phyloP scores from a whole-genome alignment of 2,329 filamentous ascomycete species.

The Trichoderma polysporum region DNA sequence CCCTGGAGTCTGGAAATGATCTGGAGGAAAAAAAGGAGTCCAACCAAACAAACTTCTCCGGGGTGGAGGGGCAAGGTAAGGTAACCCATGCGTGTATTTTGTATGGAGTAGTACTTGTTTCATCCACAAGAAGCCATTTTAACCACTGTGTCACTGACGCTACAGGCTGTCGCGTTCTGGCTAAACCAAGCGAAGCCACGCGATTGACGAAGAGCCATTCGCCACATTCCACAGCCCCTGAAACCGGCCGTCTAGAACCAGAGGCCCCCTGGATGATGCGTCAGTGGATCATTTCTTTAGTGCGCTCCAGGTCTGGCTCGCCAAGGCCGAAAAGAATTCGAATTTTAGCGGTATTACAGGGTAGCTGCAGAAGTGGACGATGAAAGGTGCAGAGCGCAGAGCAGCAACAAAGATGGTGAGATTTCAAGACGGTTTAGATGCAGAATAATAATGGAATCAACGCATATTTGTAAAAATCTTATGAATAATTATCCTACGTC shows the following conservation, averaged over 20 bases:
- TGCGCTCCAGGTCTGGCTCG: too few relatives aligned
- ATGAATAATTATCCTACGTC: background rate
- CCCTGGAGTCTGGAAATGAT: conserved; percentile 2
- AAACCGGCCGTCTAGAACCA: background rate
- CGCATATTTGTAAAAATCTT: background rate
- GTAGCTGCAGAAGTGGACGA: background rate
- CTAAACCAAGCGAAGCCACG: background rate
- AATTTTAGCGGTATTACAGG: conserved; percentile 1
- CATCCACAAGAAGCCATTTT: background rate
- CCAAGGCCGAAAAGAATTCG: background rate
- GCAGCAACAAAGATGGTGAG: background rate
- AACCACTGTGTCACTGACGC: background rate
- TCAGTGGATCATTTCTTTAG: conserved; percentile 8
- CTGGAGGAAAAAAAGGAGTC: conserved; percentile 16
- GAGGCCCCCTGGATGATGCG: conserved; percentile 18
- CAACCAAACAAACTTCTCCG: background rate
- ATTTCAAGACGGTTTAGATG: background rate
- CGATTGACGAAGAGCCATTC: conserved; percentile 4
- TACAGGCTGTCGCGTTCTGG: background rate
- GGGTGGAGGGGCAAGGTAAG: conserved; percentile 5
- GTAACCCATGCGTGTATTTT: background rate
- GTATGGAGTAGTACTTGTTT: background rate
- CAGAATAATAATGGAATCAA: background rate
- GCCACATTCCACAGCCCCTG: conserved; percentile 21
- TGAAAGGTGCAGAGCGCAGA: background rate